Base-by-base conservation (phyloP, 768 basidiomycete species). In the Pleurotus giganteus region DNA sequence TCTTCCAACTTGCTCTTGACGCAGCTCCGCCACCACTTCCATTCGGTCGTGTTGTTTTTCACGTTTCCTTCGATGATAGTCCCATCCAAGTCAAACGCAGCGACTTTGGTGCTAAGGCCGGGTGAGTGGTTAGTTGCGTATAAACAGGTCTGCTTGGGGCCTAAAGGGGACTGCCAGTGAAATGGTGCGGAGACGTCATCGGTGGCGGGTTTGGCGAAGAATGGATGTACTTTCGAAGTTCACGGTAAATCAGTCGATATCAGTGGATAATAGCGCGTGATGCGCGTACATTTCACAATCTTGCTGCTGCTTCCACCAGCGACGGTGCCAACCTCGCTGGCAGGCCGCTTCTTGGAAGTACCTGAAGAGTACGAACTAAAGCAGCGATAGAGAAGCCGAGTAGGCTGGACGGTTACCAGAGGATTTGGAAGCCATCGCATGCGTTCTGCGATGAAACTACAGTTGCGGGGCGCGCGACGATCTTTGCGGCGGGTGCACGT, bases 51-150 rank as follows among this genome's bases (percentile, higher is more conserved):
- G 1, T 66, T 63, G 27, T 66, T 67, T 44, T 72, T 71, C 23
- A 71, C 70, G 23, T 77, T 74, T 34, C 17, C 54, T 59, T 85
- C 88, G 66, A 97, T 93, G 56, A 95, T 61, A 0, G 92, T 94
- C 2, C 90, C 92, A 65, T 97, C 94, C 21, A 97, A 72, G 66
- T 97, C 94, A 58, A 94, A 89, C 11, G 85, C 80, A 8, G 90
- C 88, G 28, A 93, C 80, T 59, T 85, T 88, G n/a, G 74, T 31
- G 27, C 17, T 24, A 6, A 21, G 8, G 11, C 15, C n/a, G 27
- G 46, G 46, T 17, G 27, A n/a, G 46, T 15, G 28, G 46, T 47
- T 47, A 11, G 46, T 47, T 27, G 28, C 46, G 28, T 47, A 31
- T 28, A 47, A 7, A 32, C 27, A 32, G 6, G 46, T 28, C 29